Percentiles rank a stretch among this genome's conserved stretches.
Conservation (phyloP, 768 basidiomycete species). For the Suillus subalutaceus region DNA sequence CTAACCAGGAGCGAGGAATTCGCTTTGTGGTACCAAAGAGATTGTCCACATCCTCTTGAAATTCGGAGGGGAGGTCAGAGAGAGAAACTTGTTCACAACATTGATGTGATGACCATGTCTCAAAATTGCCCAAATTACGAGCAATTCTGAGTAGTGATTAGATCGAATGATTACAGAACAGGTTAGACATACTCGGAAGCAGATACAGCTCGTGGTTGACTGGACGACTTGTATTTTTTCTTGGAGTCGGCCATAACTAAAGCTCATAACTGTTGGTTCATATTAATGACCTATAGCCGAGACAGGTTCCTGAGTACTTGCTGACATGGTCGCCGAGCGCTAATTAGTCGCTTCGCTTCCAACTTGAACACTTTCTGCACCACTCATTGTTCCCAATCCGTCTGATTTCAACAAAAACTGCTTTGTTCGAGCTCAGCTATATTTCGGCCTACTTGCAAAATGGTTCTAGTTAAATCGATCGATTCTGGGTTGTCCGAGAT, state of each 20-base stretch:
- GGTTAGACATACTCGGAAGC: conserved; percentile 46
- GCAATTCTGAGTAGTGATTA: conserved; percentile 43
- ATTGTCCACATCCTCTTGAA: conserved; percentile 37
- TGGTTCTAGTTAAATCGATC: not conserved
- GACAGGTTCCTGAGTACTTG: not conserved
- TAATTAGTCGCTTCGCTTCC: not conserved
- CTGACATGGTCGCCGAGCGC: not conserved
- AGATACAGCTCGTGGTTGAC: conserved; percentile 41
- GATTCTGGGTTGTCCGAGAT: not conserved
- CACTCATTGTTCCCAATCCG: too few species aligned
- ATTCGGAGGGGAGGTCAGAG: conserved; percentile 44
- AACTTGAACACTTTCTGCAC: too few species aligned
- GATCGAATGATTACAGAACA: not conserved
- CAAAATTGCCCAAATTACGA: conserved; percentile 49
- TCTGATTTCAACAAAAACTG: not conserved
- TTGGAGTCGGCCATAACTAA: conserved; percentile 8
- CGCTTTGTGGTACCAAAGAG: conserved; percentile 41
- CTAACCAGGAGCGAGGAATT: conserved; percentile 47
- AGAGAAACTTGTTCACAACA: conserved; percentile 52
- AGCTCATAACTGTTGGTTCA: conserved; percentile 3
- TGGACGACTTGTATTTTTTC: conserved; percentile 18
- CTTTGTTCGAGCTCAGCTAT: not conserved
- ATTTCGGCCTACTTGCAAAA: too few species aligned
- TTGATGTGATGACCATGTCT: conserved; percentile 54
- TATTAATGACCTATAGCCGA: not conserved